These are phyloP conservation scores for Epichloe baconii DNA, from an alignment of 2,329 filamentous ascomycete species.

Conservation along the genomic window DNA sequence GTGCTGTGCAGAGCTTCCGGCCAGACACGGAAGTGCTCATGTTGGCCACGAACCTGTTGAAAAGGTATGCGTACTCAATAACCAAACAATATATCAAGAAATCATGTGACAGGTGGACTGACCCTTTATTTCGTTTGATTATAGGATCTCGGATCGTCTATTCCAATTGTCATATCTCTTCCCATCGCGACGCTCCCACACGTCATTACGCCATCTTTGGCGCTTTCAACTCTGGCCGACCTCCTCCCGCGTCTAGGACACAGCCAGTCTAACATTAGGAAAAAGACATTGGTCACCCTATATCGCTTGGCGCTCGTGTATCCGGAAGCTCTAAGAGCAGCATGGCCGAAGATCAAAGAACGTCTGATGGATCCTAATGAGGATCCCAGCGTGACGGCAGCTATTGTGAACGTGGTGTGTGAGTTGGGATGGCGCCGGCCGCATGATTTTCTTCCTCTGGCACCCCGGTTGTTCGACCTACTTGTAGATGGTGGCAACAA, in stretches of 20 bases:
- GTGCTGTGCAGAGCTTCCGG: slow-evolving; percentile 89
- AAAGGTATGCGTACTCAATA: slow-evolving; percentile 51
- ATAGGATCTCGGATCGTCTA: slow-evolving; percentile 57
- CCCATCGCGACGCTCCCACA: slow-evolving; percentile 87
- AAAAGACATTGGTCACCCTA: slow-evolving; percentile 91
- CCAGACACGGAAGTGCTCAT: slow-evolving; percentile 94
- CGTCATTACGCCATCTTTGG: slow-evolving; percentile 83
- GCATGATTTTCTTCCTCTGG: slow-evolving; percentile 83
- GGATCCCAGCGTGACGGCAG: slow-evolving; percentile 85
- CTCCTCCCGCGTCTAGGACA: slow-evolving; percentile 77
- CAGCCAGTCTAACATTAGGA: slow-evolving; percentile 72
- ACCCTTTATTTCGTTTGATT: neutral
- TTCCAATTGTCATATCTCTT: slow-evolving; percentile 66
- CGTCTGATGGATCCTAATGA: slow-evolving; percentile 80
- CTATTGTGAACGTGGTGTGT: slow-evolving; percentile 93
- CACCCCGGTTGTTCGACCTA: slow-evolving; percentile 82
- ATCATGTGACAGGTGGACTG: neutral
- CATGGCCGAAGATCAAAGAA: slow-evolving; percentile 97
- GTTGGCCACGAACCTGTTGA: slow-evolving; percentile 90
- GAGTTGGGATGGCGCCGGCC: slow-evolving; percentile 90
- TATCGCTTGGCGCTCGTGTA: slow-evolving; percentile 94
- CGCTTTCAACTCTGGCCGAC: slow-evolving; percentile 78
- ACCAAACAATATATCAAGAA: neutral
- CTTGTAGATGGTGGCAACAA: slow-evolving; percentile 89
- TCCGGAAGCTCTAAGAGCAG: slow-evolving; percentile 79